These are phyloP conservation scores for Pythium brachiatum DNA, from an alignment of 352 stramenopile species.

Conservation along the genomic window DNA sequence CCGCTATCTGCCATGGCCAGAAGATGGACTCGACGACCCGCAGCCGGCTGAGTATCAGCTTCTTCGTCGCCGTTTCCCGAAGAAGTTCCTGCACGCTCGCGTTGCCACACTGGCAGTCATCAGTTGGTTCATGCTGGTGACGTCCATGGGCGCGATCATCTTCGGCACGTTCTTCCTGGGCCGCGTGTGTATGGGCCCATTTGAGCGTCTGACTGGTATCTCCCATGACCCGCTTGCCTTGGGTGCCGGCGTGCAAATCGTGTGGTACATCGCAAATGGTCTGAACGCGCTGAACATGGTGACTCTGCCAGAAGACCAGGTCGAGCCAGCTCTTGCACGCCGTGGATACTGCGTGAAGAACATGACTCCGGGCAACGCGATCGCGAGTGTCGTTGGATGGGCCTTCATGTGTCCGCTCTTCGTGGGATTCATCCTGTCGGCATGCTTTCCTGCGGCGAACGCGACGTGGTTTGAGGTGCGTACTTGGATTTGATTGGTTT, in stretches of 20 bases:
- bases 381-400: conserved; percentile 62
- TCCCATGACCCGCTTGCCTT: conserved; percentile 73
- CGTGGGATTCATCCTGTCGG: conserved; percentile 58
- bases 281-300: conserved; percentile 59
- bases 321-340: conserved; percentile 52
- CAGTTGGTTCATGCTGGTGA: conserved; percentile 58
- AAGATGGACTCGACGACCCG: conserved; percentile 73
- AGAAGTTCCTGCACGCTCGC: conserved; percentile 46
- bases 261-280: conserved; percentile 72
- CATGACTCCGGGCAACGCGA: conserved; percentile 47
- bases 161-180: conserved; percentile 74
- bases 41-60: conserved; percentile 71
- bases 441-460: conserved; percentile 46
- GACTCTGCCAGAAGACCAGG: conserved; percentile 53
- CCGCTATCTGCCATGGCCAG: conserved; percentile 79
- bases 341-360: conserved; percentile 76
- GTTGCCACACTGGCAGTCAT: conserved; percentile 52
- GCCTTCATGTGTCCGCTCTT: conserved; percentile 66
- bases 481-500: neutral
- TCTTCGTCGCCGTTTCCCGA: conserved; percentile 48
- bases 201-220: conserved; percentile 71
- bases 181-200: conserved; percentile 57
- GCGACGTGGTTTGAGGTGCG: conserved; percentile 38
- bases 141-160: conserved; percentile 53
- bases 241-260: conserved; percentile 66